These are phyloP conservation scores for Penicillium cinerascens DNA, from an alignment of 495 filamentous ascomycete species.

Conservation along the genomic window DNA sequence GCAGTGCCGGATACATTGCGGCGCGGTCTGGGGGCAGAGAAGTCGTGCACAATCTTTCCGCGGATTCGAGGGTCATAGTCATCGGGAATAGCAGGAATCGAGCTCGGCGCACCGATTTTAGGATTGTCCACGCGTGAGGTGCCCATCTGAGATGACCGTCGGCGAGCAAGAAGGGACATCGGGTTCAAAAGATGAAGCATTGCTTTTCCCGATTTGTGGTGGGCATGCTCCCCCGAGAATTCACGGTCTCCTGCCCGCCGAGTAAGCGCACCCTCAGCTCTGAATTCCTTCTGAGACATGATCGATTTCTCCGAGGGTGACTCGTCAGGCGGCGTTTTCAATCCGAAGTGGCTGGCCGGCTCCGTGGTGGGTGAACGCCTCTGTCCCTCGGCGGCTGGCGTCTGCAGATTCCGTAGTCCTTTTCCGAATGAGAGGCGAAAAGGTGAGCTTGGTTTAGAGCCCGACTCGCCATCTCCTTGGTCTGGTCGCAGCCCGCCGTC, in stretches of 20 bases:
- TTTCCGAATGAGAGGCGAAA: slow-evolving; percentile 40
- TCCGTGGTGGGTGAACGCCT: slow-evolving; percentile 31
- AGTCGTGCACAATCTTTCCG: slow-evolving; percentile 85
- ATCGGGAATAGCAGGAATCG: slow-evolving; percentile 60
- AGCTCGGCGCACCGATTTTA: slow-evolving; percentile 42
- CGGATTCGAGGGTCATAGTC: slow-evolving; percentile 82
- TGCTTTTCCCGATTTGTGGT: slow-evolving; percentile 50
- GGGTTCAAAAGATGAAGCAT: slow-evolving; percentile 68
- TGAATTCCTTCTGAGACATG: slow-evolving; percentile 26
- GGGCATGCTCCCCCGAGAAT: slow-evolving; percentile 23
- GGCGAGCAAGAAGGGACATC: slow-evolving; percentile 59
- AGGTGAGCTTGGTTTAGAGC: slow-evolving; percentile 33
- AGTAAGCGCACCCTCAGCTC: slow-evolving; percentile 15
- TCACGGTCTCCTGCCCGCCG: slow-evolving; percentile 35
- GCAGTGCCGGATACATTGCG: slow-evolving; percentile 47
- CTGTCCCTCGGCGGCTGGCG: slow-evolving; percentile 17
- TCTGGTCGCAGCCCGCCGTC: slow-evolving; percentile 20
- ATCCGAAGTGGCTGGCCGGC: slow-evolving; percentile 30
- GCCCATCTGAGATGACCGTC: slow-evolving; percentile 52
- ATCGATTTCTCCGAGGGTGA: slow-evolving; percentile 25
- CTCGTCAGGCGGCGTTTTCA: slow-evolving; percentile 36
- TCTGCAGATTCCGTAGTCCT: slow-evolving; percentile 20
- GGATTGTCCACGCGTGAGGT: slow-evolving; percentile 44
- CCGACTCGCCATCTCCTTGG: slow-evolving; percentile 28
- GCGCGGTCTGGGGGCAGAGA: slow-evolving; percentile 74